A percentile compares a stretch with the other conserved stretches of the same genome.
These are phyloP conservation scores for Jasminum sambac DNA, from an alignment of 257 asterid species.

Conservation along the genomic window DNA sequence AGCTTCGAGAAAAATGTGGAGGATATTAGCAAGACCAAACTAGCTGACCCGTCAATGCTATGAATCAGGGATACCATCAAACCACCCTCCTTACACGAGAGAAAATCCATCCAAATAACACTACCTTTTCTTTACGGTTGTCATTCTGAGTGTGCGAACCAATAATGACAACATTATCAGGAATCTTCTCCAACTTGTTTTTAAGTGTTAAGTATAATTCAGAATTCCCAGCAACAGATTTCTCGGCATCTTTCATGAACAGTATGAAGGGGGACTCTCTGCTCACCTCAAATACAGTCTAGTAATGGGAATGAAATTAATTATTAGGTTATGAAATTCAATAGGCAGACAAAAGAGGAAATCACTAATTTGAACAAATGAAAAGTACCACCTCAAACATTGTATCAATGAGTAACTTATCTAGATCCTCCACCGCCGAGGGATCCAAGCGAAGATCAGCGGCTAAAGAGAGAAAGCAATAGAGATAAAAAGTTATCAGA, in stretches of 20 bases:
- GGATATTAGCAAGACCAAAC: too few relatives aligned
- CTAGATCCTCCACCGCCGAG: conserved; percentile 68
- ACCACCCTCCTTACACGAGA: background rate
- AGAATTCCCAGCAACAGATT: conserved; percentile 71
- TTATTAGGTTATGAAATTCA: conserved; percentile 19
- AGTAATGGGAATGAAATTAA: conserved; percentile 22
- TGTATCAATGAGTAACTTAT: conserved; percentile 57
- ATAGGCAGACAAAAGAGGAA: conserved; percentile 13
- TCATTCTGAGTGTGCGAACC: conserved; percentile 80
- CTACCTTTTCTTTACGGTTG: conserved; percentile 85
- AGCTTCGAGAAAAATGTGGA: too few relatives aligned
- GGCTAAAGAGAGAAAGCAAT: conserved; percentile 42
- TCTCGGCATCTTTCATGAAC: conserved; percentile 92
- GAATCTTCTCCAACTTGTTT: conserved; percentile 79
- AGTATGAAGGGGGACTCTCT: conserved; percentile 77
- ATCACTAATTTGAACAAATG: conserved; percentile 10
- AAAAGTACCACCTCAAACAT: conserved; percentile 78
- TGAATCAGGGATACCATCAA: conserved; percentile 10
- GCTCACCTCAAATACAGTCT: conserved; percentile 76
- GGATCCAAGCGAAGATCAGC: conserved; percentile 72
- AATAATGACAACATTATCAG: conserved; percentile 73
- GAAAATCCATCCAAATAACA: background rate
- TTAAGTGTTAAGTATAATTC: conserved; percentile 68
- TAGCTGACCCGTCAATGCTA: background rate
- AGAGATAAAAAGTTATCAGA: conserved; percentile 21